Evolutionary conservation across 2,329 filamentous ascomycete species (phyloP).

Genomic region (Pestalotiopsis sp.): DNA sequence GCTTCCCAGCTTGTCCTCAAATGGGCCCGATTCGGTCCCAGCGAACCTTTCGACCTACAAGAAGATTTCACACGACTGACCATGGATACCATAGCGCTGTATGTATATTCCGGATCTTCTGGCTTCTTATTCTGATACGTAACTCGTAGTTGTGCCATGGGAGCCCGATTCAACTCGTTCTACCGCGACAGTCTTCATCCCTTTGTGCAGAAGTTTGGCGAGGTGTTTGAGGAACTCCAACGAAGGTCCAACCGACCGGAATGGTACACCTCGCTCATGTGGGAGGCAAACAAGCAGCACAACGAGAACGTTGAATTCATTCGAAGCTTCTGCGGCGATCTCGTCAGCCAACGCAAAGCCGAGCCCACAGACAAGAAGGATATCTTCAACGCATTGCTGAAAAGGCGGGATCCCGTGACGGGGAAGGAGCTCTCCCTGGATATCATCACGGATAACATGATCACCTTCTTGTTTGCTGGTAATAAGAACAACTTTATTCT

Average conservation of each 20-base stretch:
- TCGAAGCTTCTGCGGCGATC: constrained; percentile 41
- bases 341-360: constrained; percentile 46
- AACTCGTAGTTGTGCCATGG: not conserved
- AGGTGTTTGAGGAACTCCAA: constrained; percentile 48
- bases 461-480: constrained; percentile 45
- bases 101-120: not conserved
- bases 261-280: constrained; percentile 18
- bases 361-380: constrained; percentile 48
- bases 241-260: constrained; percentile 20
- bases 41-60: not conserved
- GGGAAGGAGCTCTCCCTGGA: constrained; percentile 48
- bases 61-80: not conserved
- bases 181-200: constrained; percentile 60
- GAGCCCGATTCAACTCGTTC: constrained; percentile 56
- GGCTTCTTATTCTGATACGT: not conserved
- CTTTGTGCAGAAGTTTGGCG: constrained; percentile 57
- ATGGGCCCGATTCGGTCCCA: not conserved
- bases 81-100: not conserved
- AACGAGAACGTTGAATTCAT: constrained; percentile 41
- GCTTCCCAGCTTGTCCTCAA: not conserved
- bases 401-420: constrained; percentile 52
- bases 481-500: not conserved
- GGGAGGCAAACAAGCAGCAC: constrained; percentile 29
- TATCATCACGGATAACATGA: constrained; percentile 53
- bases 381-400: constrained; percentile 55